A percentile compares a stretch with the other conserved stretches of the same genome.
Evolutionary conservation across 2,329 filamentous ascomycete species (phyloP).

Genomic region (Aspergillus candidus): DNA sequence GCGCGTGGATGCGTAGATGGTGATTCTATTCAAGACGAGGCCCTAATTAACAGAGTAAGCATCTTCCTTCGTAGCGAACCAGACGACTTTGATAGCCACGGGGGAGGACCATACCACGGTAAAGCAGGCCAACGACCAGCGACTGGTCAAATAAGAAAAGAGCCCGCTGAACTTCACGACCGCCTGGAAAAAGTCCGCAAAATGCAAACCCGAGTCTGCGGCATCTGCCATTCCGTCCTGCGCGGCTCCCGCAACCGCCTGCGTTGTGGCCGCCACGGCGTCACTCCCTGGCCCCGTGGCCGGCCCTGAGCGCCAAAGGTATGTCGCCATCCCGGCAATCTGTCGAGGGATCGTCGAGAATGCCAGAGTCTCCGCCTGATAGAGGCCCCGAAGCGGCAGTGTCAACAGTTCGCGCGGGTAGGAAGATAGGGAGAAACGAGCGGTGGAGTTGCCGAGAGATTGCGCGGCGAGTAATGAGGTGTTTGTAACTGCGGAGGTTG

Average conservation of each 20-base stretch:
- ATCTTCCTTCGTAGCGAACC: not conserved
- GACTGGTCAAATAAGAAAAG: slow-evolving; percentile 83
- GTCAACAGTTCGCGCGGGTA: slow-evolving; percentile 29
- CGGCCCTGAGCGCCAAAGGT: slow-evolving; percentile 18
- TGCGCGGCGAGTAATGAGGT: slow-evolving; percentile 13
- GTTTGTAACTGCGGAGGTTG: slow-evolving; percentile 16
- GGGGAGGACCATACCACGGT: slow-evolving; percentile 52
- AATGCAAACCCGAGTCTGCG: slow-evolving; percentile 29
- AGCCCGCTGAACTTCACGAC: slow-evolving; percentile 72
- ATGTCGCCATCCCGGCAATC: slow-evolving; percentile 23
- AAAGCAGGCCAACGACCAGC: slow-evolving; percentile 86
- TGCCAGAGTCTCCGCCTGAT: slow-evolving; percentile 31
- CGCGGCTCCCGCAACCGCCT: slow-evolving; percentile 29
- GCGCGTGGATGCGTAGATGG: slow-evolving; percentile 86
- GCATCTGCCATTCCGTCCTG: slow-evolving; percentile 29
- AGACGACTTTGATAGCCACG: too few species aligned
- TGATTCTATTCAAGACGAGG: slow-evolving; percentile 80
- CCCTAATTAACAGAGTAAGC: slow-evolving; percentile 45
- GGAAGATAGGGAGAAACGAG: slow-evolving; percentile 19
- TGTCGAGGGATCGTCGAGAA: slow-evolving; percentile 31
- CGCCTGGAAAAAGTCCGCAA: slow-evolving; percentile 44
- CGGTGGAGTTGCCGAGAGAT: slow-evolving; percentile 17
- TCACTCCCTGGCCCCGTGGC: slow-evolving; percentile 27
- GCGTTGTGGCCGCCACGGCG: slow-evolving; percentile 37
- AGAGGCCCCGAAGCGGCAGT: slow-evolving; percentile 33